phyloP scores from a whole-genome alignment of 805 yeast species.

The Starmerella apis region DNA sequence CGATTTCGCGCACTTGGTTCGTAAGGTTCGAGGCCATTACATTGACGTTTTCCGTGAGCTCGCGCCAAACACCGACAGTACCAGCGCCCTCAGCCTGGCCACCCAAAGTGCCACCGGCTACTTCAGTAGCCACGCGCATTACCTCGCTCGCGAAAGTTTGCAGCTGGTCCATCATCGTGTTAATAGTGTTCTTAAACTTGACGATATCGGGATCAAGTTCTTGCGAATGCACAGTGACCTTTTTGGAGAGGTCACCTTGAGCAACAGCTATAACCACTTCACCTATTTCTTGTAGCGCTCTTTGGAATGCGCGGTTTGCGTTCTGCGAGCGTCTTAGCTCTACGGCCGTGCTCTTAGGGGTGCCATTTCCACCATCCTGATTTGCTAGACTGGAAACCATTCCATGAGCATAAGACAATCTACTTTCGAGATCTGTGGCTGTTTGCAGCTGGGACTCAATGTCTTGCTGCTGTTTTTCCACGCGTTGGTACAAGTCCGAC shows the following conservation, averaged over 20 bases:
- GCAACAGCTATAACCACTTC: slow-evolving; percentile 82
- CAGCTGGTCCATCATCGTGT: slow-evolving; percentile 80
- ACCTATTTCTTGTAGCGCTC: slow-evolving; percentile 68
- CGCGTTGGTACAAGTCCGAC: slow-evolving; percentile 29
- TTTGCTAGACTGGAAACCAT: slow-evolving; percentile 30
- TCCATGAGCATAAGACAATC: slow-evolving; percentile 30
- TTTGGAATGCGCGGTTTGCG: slow-evolving; percentile 58
- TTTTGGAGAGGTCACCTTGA: slow-evolving; percentile 75
- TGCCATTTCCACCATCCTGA: slow-evolving; percentile 15
- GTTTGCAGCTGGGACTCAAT: slow-evolving; percentile 31
- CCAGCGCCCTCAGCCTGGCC: slow-evolving; percentile 80
- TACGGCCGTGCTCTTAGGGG: slow-evolving; percentile 20
- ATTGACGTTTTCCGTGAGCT: slow-evolving; percentile 73
- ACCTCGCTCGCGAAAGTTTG: slow-evolving; percentile 74
- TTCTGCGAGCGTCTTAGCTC: slow-evolving; percentile 36
- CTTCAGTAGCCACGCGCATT: slow-evolving; percentile 78
- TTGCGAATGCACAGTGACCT: slow-evolving; percentile 60
- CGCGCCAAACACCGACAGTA: slow-evolving; percentile 83
- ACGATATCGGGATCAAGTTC: slow-evolving; percentile 71
- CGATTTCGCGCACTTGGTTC: slow-evolving; percentile 80
- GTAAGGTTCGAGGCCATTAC: slow-evolving; percentile 84
- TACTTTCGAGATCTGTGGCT: slow-evolving; percentile 30
- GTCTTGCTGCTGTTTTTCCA: slow-evolving; percentile 32
- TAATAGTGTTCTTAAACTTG: slow-evolving; percentile 69
- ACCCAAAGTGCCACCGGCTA: slow-evolving; percentile 80